Evolutionary conservation across 306 rosid species (phyloP).

Genomic region (Gillenia trifoliata): DNA sequence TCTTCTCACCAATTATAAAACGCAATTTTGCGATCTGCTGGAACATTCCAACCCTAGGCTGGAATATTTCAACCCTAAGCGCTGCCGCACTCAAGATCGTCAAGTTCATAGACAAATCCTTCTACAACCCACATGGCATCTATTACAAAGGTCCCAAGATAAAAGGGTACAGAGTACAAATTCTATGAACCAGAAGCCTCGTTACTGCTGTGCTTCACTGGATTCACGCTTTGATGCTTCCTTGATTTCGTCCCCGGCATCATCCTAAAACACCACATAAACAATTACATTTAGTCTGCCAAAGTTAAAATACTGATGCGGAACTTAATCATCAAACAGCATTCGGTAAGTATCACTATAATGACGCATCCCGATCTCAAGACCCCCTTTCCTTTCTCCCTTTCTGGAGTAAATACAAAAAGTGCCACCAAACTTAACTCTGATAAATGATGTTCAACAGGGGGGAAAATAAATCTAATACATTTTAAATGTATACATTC

Average conservation of each 20-base stretch:
- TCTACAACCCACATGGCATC: conserved; percentile 49
- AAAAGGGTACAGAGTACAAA: conserved; percentile 34
- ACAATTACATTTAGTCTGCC: conserved; percentile 7
- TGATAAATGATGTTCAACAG: neutral
- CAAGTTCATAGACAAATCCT: conserved; percentile 35
- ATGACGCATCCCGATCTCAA: neutral
- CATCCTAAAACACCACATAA: conserved; percentile 48
- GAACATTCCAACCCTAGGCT: conserved; percentile 34
- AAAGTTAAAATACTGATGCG: neutral
- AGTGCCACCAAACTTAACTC: neutral
- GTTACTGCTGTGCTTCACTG: conserved; percentile 50
- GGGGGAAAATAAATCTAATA: neutral
- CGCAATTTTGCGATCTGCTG: conserved; percentile 36
- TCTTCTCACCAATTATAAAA: conserved; percentile 36
- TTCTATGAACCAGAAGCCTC: conserved; percentile 24
- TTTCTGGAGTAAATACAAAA: neutral
- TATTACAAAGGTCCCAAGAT: conserved; percentile 27
- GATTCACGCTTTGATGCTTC: conserved; percentile 79
- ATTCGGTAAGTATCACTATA: neutral
- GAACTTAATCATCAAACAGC: neutral
- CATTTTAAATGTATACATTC: neutral
- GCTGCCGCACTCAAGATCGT: conserved; percentile 25
- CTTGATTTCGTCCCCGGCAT: conserved; percentile 90
- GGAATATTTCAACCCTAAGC: conserved; percentile 34
- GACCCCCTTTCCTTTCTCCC: neutral